These are phyloP conservation scores for Backusella liffmaniae DNA, from an alignment of 192 early-diverging fungal species.

Conservation along the genomic window DNA sequence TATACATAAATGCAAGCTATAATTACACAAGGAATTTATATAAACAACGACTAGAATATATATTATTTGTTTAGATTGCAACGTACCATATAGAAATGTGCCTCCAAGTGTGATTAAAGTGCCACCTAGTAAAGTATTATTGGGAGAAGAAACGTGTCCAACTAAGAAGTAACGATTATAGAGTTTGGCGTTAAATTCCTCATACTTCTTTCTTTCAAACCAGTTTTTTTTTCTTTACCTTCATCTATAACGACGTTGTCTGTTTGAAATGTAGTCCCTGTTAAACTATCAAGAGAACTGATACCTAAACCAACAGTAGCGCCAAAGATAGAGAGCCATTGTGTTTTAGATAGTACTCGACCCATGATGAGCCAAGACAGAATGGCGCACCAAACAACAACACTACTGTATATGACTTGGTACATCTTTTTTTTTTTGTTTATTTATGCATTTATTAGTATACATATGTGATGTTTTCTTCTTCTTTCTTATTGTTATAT, in stretches of 20 bases:
- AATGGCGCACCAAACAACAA: slow-evolving; percentile 64
- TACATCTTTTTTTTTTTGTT: slow-evolving; percentile 46
- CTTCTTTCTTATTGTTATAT: not conserved
- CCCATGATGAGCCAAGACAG: slow-evolving; percentile 51
- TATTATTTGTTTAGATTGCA: not conserved
- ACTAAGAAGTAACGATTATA: not conserved
- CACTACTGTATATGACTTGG: slow-evolving; percentile 59
- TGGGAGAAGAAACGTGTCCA: slow-evolving; percentile 15
- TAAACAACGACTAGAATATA: not conserved
- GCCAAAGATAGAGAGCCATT: slow-evolving; percentile 55
- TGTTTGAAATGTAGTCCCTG: not conserved
- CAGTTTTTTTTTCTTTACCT: not conserved
- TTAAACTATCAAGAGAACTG: slow-evolving; percentile 41
- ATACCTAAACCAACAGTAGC: slow-evolving; percentile 51
- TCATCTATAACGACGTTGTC: not conserved
- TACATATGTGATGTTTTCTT: not conserved
- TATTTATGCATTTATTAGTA: not conserved
- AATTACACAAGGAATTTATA: not conserved
- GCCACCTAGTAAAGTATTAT: slow-evolving; percentile 39
- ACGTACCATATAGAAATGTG: slow-evolving; percentile 49
- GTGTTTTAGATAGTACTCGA: slow-evolving; percentile 42
- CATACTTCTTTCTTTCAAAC: not conserved
- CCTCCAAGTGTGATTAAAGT: slow-evolving; percentile 48
- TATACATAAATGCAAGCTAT: slow-evolving; percentile 57
- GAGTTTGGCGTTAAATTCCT: not conserved